These are phyloP conservation scores for Rhodomyrtus psidioides DNA, from an alignment of 441 rosid species.

Conservation along the genomic window DNA sequence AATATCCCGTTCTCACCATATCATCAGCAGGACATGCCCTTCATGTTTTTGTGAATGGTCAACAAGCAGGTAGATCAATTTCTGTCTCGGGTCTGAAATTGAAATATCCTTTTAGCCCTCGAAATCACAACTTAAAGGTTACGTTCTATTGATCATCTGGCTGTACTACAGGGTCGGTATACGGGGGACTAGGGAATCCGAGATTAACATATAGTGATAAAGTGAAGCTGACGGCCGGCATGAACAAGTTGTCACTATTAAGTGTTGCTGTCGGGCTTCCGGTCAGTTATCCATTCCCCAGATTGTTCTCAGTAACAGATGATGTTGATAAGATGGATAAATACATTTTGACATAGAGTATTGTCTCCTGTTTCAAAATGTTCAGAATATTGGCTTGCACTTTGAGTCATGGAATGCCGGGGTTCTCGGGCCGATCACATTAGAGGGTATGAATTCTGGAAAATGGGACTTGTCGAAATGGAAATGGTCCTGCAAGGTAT, in stretches of 20 bases:
- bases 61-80: background rate
- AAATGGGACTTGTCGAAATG: conserved; percentile 1
- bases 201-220: conserved; percentile 32
- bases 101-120: background rate
- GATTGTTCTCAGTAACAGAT: background rate
- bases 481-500: background rate
- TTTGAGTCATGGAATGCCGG: background rate
- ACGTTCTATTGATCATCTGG: background rate
- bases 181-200: conserved; percentile 31
- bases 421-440: background rate
- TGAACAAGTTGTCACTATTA: conserved; percentile 48
- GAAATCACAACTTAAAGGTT: background rate
- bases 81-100: background rate
- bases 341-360: background rate
- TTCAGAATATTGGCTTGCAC: background rate
- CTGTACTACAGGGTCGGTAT: conserved; percentile 30
- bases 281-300: conserved; percentile 25
- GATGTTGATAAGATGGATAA: background rate
- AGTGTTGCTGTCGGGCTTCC: conserved; percentile 53
- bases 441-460: background rate
- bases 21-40: conserved; percentile 2
- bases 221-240: conserved; percentile 41
- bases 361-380: background rate
- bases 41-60: background rate
- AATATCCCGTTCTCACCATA: background rate